These are phyloP conservation scores for Metarhizium album DNA, from an alignment of 2,329 filamentous ascomycete genomes.

Conservation along the genomic window DNA sequence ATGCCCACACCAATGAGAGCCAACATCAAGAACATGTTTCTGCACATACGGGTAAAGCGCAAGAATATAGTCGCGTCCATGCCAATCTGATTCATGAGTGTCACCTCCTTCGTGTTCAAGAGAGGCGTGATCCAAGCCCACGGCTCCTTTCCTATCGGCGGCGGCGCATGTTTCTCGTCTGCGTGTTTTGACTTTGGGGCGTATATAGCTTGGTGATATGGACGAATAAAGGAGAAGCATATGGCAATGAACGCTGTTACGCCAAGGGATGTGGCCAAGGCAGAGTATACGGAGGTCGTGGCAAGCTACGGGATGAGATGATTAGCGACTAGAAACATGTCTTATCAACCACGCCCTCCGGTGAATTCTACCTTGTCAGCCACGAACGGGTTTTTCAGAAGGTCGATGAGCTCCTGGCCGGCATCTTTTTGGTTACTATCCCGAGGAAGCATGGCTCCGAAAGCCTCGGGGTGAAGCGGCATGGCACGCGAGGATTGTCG, in stretches of 20 bases:
- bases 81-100: constrained; percentile 72
- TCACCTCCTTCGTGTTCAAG: constrained; percentile 63
- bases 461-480: background rate
- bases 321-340: background rate
- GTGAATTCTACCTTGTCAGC: constrained; percentile 7
- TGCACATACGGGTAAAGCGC: constrained; percentile 79
- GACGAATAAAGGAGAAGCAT: constrained; percentile 79
- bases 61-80: constrained; percentile 88
- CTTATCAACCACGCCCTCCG: background rate
- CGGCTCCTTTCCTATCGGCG: constrained; percentile 73
- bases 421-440: constrained; percentile 15
- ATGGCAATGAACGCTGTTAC: constrained; percentile 64
- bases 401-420: constrained; percentile 33
- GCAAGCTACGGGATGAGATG: constrained; percentile 15
- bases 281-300: constrained; percentile 56
- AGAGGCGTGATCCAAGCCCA: constrained; percentile 81
- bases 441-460: background rate
- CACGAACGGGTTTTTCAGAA: constrained; percentile 41
- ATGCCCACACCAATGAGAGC: constrained; percentile 64
- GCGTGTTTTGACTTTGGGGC: constrained; percentile 88
- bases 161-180: constrained; percentile 81
- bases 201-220: constrained; percentile 86
- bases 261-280: constrained; percentile 68
- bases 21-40: constrained; percentile 74
- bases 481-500: background rate